Evolutionary conservation across 768 basidiomycete genomes (phyloP).

Genomic region (Pisolithus marmoratus): DNA sequence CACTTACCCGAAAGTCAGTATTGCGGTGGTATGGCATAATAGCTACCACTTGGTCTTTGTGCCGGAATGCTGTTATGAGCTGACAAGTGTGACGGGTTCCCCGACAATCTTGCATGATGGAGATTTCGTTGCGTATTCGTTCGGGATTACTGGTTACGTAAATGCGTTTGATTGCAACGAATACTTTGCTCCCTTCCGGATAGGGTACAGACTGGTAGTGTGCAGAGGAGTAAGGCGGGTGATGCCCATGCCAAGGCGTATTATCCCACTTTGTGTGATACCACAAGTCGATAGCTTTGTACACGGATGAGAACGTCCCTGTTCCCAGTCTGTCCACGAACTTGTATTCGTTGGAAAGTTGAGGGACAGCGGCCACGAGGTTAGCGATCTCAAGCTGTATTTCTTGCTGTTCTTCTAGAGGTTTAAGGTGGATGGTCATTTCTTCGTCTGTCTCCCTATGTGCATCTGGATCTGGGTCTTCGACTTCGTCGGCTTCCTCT

Average conservation of each 20-base stretch:
- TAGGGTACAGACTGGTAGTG: slow-evolving; percentile 51
- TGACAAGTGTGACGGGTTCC: slow-evolving; percentile 87
- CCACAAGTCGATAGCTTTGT: slow-evolving; percentile 84
- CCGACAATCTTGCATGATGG: slow-evolving; percentile 81
- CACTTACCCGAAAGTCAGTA: slow-evolving; percentile 88
- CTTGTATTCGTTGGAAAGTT: slow-evolving; percentile 62
- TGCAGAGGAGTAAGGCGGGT: slow-evolving; percentile 58
- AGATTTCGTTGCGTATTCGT: slow-evolving; percentile 87
- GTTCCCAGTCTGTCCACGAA: slow-evolving; percentile 91
- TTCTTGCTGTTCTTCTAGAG: slow-evolving; percentile 63
- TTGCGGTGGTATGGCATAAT: slow-evolving; percentile 92
- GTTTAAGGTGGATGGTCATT: slow-evolving; percentile 48
- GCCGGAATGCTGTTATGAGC: slow-evolving; percentile 89
- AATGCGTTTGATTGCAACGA: slow-evolving; percentile 94
- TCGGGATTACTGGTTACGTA: slow-evolving; percentile 94
- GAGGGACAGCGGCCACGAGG: slow-evolving; percentile 60
- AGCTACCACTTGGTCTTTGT: slow-evolving; percentile 87
- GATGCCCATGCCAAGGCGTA: slow-evolving; percentile 61
- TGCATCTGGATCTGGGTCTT: slow-evolving; percentile 31
- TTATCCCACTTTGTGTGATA: slow-evolving; percentile 78
- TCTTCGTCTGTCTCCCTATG: slow-evolving; percentile 54
- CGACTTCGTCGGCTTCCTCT: slow-evolving; percentile 4
- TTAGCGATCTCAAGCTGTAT: slow-evolving; percentile 75
- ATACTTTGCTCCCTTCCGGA: slow-evolving; percentile 47
- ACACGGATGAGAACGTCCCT: slow-evolving; percentile 98